Evolutionary conservation across 495 filamentous ascomycete species (phyloP), one percentile per base, ranked within the genome.

Genomic region (Penicillium taxi): DNA sequence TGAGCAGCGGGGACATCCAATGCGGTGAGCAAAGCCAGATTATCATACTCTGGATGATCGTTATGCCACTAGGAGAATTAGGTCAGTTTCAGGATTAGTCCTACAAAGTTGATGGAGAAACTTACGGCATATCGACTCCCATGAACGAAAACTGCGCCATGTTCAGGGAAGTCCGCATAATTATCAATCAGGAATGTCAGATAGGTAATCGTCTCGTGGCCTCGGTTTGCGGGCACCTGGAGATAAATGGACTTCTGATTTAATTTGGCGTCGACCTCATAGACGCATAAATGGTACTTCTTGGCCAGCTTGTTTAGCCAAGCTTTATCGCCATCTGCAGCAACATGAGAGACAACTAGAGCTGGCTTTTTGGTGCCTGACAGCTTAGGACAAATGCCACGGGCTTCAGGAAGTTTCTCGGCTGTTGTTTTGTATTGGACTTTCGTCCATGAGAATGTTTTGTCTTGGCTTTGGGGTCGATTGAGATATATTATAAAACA

Each of bases 181-280:
- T 78, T 74, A 53, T 82, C 77, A 46, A 80, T 74, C 30, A 84
- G 62, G 54, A 79, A 82, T 16, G 72, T 80, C 11, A 81, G 63
- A 53, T 84, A 84, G 6, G 73, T 62, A 62, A 82, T 75, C 28
- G 74, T 77, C 48, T 85, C 81, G 42, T 82, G 75, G 23, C 78
- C 81, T 48, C 80, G 79, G 44, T 80, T 80, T 28, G 67, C 62
- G 4, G 75, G 76, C 9, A 76, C 70, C 42, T 77, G 76, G n/a
- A 74, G 66, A 19, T 47, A 29, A 1, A 51, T 39, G 9, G 52
- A 50, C 11, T 21, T 38, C 17, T 59, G 48, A 16, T 72, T 66
- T 1, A 41, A 48, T 19, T 66, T 62, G 27, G 70, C 66, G 48
- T 81, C 75, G 31, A 67, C 77, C 18, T 68, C 61, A 55, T 83